These are phyloP conservation scores for Dactylellina haptotyla DNA, from an alignment of 2,329 filamentous ascomycete genomes.

Conservation along the genomic window DNA sequence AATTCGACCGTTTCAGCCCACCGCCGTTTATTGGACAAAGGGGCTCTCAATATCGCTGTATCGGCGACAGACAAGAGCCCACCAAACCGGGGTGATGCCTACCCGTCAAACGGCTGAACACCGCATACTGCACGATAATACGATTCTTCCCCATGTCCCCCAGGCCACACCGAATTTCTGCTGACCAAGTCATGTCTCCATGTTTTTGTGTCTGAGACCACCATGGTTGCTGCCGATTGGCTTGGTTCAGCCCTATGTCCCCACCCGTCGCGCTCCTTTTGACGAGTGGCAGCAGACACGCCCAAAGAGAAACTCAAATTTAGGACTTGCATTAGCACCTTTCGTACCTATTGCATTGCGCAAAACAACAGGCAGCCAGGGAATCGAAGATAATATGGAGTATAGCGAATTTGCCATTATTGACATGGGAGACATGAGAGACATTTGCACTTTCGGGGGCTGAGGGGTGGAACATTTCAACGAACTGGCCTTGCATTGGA, in stretches of 20 bases:
- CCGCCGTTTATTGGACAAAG: no score
- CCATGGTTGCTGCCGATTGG: conserved; percentile 40
- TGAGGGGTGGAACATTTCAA: no score
- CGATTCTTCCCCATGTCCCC: no score
- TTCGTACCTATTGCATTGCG: conserved; percentile 20
- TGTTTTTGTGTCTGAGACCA: conserved; percentile 1
- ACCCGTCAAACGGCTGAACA: conserved; percentile 30
- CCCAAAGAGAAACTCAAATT: conserved; percentile 41
- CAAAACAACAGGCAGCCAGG: conserved; percentile 25
- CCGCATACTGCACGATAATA: not conserved
- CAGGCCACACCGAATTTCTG: no score
- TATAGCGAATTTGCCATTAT: conserved; percentile 52
- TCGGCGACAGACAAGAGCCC: conserved; percentile 13
- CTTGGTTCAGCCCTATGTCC: conserved; percentile 41
- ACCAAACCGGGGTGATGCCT: conserved; percentile 4
- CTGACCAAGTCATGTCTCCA: conserved; percentile 2
- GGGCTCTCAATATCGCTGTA: conserved; percentile 4
- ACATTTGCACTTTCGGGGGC: not conserved
- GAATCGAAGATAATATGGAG: conserved; percentile 8
- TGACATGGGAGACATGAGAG: conserved; percentile 34
- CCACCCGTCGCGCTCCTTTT: conserved; percentile 20
- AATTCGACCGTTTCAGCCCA: no score
- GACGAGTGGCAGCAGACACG: conserved; percentile 16
- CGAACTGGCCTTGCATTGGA: no score
- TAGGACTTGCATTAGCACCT: conserved; percentile 19